phyloP scores from a whole-genome alignment of 495 filamentous ascomycete genomes.

The Hyaloscypha finlandica region DNA sequence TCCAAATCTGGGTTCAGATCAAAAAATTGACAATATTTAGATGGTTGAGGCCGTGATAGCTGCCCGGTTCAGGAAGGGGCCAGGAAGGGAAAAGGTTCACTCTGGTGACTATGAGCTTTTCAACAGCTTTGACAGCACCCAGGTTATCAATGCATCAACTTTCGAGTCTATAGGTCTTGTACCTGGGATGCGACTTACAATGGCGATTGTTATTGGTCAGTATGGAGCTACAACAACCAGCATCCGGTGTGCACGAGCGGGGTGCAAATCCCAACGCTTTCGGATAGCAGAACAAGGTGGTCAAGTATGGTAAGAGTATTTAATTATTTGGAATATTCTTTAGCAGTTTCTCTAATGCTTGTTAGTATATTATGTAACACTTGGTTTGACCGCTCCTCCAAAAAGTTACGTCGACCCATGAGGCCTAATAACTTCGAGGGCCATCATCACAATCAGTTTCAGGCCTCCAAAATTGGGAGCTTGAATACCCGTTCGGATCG shows the following conservation, averaged over 20 bases:
- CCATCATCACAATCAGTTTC: background rate
- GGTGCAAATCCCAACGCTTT: background rate
- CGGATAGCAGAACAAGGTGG: background rate
- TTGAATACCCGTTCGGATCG: too few relatives aligned
- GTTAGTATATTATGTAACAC: too few relatives aligned
- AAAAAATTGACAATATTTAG: background rate
- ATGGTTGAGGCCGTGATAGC: background rate
- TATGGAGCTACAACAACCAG: background rate
- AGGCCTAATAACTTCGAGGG: too few relatives aligned
- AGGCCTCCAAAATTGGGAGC: background rate
- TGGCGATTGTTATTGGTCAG: constrained; percentile 9
- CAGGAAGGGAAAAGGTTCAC: background rate
- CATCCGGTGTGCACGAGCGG: background rate
- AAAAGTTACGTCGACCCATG: too few relatives aligned
- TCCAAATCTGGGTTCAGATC: background rate
- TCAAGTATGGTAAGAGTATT: background rate
- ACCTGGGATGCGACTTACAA: constrained; percentile 7
- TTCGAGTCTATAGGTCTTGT: background rate
- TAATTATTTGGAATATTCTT: too few relatives aligned
- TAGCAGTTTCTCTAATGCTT: too few relatives aligned
- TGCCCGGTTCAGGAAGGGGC: background rate
- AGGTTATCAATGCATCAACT: background rate
- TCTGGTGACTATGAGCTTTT: constrained; percentile 27
- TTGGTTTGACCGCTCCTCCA: too few relatives aligned
- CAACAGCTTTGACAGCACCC: background rate